Conservation (phyloP, 2,329 filamentous ascomycete species). For the Fusarium dimerum region DNA sequence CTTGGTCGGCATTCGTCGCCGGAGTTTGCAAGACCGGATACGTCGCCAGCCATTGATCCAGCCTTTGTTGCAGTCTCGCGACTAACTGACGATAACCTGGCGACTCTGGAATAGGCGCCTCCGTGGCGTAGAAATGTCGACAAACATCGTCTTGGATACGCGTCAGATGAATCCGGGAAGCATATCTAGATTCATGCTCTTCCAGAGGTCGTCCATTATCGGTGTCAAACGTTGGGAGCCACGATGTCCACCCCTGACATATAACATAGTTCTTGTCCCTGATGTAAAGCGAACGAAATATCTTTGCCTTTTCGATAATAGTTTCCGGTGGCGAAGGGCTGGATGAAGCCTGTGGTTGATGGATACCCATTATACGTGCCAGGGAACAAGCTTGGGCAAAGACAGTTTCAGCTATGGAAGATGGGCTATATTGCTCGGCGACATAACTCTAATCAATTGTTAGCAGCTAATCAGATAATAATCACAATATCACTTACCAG, state of each 20-base stretch:
- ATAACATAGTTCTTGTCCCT: constrained; percentile 25
- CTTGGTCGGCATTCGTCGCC: constrained; percentile 8
- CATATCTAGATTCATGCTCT: constrained; percentile 7
- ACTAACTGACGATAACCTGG: constrained; percentile 11
- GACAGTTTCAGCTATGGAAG: constrained; percentile 23
- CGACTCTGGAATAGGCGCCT: constrained; percentile 8
- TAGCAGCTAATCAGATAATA: neutral
- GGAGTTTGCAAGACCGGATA: constrained; percentile 16
- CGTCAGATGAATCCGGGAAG: constrained; percentile 23
- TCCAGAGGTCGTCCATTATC: constrained; percentile 2
- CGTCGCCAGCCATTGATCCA: constrained; percentile 23
- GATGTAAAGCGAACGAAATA: constrained; percentile 27
- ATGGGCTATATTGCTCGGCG: constrained; percentile 28
- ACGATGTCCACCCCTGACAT: constrained; percentile 22
- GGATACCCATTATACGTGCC: constrained; percentile 29
- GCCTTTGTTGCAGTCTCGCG: constrained; percentile 15
- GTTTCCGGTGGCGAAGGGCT: constrained; percentile 9
- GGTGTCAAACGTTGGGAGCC: constrained; percentile 22
- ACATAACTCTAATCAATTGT: constrained; percentile 19
- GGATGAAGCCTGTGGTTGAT: constrained; percentile 18
- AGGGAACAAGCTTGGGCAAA: constrained; percentile 29
- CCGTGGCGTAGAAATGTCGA: constrained; percentile 12
- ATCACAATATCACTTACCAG: constrained; percentile 10
- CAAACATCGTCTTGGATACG: constrained; percentile 28
- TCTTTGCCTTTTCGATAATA: constrained; percentile 21